A percentile compares a stretch with the other conserved stretches of the same genome.
phyloP scores from a whole-genome alignment of 2,329 filamentous ascomycete genomes.

The Ophiostoma sp. region DNA sequence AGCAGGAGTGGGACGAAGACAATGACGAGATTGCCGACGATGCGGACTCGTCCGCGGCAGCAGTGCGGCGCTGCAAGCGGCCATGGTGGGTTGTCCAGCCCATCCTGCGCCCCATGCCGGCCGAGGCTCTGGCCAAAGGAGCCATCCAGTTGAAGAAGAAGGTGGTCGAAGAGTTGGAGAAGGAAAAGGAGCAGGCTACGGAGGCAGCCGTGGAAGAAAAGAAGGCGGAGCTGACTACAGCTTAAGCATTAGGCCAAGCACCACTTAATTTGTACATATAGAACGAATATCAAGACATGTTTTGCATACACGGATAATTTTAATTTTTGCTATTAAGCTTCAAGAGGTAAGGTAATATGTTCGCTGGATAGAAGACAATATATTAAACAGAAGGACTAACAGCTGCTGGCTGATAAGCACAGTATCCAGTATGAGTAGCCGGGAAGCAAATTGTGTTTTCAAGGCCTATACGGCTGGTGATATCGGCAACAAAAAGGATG shows the following conservation, averaged over 20 bases:
- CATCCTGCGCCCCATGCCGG: constrained; percentile 77
- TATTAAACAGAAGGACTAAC: not conserved
- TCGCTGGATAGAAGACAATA: not conserved
- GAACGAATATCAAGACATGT: not conserved
- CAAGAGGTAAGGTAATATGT: too few species aligned
- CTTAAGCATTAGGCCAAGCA: not conserved
- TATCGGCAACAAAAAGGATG: not conserved
- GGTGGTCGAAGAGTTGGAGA: constrained; percentile 40
- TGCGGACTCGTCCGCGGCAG: constrained; percentile 56
- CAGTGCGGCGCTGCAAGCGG: constrained; percentile 66
- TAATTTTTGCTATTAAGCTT: too few species aligned
- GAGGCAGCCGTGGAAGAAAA: too few species aligned
- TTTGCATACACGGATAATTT: not conserved
- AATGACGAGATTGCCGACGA: constrained; percentile 34
- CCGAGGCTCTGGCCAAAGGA: constrained; percentile 79
- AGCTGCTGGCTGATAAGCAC: not conserved
- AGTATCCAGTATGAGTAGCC: not conserved
- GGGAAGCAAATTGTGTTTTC: not conserved
- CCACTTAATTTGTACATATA: not conserved
- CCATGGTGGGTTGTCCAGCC: constrained; percentile 91
- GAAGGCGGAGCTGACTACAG: too few species aligned
- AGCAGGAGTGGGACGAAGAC: constrained; percentile 27
- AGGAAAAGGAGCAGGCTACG: constrained; percentile 37
- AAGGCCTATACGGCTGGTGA: not conserved
- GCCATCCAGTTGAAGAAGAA: constrained; percentile 71